Conservation (phyloP, 495 filamentous ascomycete species). For the Chaetomium cochliodes region DNA sequence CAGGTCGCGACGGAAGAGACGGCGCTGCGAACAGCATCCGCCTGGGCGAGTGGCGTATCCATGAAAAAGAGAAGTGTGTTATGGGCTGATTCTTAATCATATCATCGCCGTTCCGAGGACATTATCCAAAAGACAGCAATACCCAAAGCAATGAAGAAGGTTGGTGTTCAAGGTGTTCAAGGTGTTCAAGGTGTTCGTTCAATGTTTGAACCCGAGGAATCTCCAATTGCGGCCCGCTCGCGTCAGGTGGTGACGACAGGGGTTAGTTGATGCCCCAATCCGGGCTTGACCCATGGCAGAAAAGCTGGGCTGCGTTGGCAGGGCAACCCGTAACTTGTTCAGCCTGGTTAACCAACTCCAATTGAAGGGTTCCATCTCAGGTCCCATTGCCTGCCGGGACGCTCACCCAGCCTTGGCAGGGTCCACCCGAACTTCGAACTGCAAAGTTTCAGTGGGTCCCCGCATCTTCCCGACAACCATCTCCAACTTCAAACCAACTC, state of each 20-base stretch:
- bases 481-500: background rate
- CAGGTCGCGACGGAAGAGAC: slow-evolving; percentile 54
- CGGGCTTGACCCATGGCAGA: slow-evolving; percentile 9
- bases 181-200: no score
- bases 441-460: slow-evolving; percentile 20
- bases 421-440: no score
- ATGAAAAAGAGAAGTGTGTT: slow-evolving; percentile 34
- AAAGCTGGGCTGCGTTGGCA: slow-evolving; percentile 10
- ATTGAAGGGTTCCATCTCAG: no score
- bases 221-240: slow-evolving; percentile 12
- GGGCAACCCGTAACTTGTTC: slow-evolving; percentile 19
- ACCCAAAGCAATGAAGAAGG: background rate
- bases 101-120: slow-evolving; percentile 31
- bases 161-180: no score
- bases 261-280: slow-evolving; percentile 13
- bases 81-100: slow-evolving; percentile 37
- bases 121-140: slow-evolving; percentile 31
- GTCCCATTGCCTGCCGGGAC: no score
- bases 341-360: no score
- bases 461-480: background rate
- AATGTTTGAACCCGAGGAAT: slow-evolving; percentile 2
- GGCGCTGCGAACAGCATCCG: slow-evolving; percentile 53
- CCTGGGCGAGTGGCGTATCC: slow-evolving; percentile 44
- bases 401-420: no score
- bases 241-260: slow-evolving; percentile 9